Evolutionary conservation across 2,329 filamentous ascomycete genomes (phyloP).

Genomic region (Xylariaceae sp.): DNA sequence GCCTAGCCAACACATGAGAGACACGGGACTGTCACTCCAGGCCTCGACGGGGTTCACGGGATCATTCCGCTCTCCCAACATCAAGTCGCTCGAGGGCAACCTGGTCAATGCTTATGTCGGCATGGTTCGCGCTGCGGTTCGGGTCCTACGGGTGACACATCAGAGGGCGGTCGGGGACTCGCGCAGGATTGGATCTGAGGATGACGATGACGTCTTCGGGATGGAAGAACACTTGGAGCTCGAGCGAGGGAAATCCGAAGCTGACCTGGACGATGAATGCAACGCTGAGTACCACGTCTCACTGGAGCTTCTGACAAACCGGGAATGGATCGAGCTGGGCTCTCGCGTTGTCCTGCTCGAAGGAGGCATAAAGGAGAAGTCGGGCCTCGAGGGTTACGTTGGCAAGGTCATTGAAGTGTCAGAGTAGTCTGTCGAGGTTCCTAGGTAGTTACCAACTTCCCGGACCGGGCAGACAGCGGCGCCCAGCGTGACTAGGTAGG

Average conservation of each 20-base stretch:
- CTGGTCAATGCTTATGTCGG: conserved; percentile 79
- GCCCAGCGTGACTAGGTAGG: not conserved
- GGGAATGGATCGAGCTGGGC: conserved; percentile 68
- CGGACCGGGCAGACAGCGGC: too few species aligned
- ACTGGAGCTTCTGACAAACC: conserved; percentile 59
- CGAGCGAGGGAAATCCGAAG: conserved; percentile 21
- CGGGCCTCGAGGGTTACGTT: conserved; percentile 64
- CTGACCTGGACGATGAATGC: conserved; percentile 15
- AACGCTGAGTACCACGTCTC: conserved; percentile 45
- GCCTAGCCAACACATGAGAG: conserved; percentile 49
- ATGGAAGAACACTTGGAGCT: conserved; percentile 42
- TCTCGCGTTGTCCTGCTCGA: conserved; percentile 65
- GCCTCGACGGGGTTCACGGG: conserved; percentile 64
- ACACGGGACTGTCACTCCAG: conserved; percentile 51
- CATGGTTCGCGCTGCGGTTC: conserved; percentile 75
- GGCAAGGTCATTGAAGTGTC: conserved; percentile 57
- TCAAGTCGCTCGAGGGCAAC: conserved; percentile 56
- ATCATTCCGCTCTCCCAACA: conserved; percentile 57
- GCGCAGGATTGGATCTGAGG: conserved; percentile 26
- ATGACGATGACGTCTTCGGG: conserved; percentile 49
- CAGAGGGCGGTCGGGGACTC: conserved; percentile 18
- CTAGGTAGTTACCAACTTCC: too few species aligned
- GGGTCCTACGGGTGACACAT: conserved; percentile 52
- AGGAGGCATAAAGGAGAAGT: conserved; percentile 59
- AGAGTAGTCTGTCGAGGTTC: conserved; percentile 42